These are phyloP conservation scores for Cyclocybe cylindracea DNA, from an alignment of 768 basidiomycete species.

Conservation along the genomic window DNA sequence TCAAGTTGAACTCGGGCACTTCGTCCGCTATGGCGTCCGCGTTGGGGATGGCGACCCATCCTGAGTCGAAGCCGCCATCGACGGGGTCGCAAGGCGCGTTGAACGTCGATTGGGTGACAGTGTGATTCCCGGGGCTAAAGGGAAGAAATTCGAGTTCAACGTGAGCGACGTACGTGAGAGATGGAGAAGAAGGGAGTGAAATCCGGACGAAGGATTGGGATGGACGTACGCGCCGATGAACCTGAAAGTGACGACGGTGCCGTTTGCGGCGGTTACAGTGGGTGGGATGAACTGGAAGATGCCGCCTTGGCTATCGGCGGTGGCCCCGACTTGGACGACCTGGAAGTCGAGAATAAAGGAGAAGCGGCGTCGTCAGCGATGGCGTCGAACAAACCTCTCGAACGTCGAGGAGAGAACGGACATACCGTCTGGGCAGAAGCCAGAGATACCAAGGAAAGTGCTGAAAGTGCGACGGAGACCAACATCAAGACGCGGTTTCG, in stretches of 20 bases:
- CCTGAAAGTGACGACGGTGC: conserved; percentile 49
- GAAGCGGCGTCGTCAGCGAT: background rate
- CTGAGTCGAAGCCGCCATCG: conserved; percentile 55
- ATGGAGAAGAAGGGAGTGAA: no score
- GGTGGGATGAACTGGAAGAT: conserved; percentile 49
- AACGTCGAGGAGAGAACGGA: background rate
- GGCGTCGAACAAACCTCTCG: background rate
- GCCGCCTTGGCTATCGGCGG: conserved; percentile 26
- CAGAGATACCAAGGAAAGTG: conserved; percentile 12
- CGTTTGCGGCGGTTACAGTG: conserved; percentile 40
- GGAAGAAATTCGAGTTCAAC: background rate
- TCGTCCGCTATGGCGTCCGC: conserved; percentile 13
- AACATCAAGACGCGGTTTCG: background rate
- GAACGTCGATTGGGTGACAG: conserved; percentile 53
- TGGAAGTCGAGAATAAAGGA: background rate
- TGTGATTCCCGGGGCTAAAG: conserved; percentile 52
- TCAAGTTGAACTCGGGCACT: conserved; percentile 48
- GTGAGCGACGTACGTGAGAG: background rate
- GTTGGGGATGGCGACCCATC: conserved; percentile 43
- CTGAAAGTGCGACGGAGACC: conserved; percentile 1
- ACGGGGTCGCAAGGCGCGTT: conserved; percentile 43
- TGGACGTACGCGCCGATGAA: conserved; percentile 45
- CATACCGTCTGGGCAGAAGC: conserved; percentile 23
- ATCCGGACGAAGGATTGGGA: no score
- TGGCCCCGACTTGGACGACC: conserved; percentile 42